Conservation (phyloP, 768 basidiomycete species). For the Pleurotus tuoliensis region DNA sequence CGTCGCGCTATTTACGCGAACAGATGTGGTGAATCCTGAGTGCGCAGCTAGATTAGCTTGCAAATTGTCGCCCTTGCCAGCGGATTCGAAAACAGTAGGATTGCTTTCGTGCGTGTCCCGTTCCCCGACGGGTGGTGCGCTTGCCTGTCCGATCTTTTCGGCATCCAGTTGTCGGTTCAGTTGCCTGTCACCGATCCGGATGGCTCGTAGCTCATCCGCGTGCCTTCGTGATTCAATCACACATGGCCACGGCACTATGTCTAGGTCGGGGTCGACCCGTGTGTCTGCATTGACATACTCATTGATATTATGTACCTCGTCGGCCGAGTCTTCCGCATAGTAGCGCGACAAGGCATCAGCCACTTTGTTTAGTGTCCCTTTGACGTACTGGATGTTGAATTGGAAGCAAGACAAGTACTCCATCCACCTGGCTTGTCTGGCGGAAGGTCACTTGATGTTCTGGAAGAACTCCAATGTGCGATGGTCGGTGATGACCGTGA, state of each 20-base stretch:
- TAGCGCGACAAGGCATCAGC: slow-evolving; percentile 24
- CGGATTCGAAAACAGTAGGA: no score
- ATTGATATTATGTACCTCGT: slow-evolving; percentile 5
- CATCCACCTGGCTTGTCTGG: slow-evolving; percentile 20
- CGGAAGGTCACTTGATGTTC: slow-evolving; percentile 10
- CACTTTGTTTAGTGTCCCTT: slow-evolving; percentile 21
- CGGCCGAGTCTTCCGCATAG: slow-evolving; percentile 16
- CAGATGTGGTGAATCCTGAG: no score
- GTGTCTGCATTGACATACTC: slow-evolving; percentile 16
- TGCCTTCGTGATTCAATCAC: not conserved
- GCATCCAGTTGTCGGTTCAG: no score
- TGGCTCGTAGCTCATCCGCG: not conserved
- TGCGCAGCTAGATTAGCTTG: no score
- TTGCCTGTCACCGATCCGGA: not conserved
- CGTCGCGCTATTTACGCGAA: no score
- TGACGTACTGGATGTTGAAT: slow-evolving; percentile 18
- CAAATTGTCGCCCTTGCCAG: no score
- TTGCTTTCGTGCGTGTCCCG: no score
- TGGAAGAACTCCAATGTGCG: slow-evolving; percentile 21
- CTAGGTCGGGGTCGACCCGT: slow-evolving; percentile 14
- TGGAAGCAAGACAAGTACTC: slow-evolving; percentile 25
- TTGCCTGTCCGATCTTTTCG: no score
- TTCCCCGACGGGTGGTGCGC: no score
- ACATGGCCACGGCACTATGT: not conserved
- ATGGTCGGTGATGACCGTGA: slow-evolving; percentile 26